Conservation (phyloP, 148 eudicot genomes). For the Rhododendron simsii region DNA sequence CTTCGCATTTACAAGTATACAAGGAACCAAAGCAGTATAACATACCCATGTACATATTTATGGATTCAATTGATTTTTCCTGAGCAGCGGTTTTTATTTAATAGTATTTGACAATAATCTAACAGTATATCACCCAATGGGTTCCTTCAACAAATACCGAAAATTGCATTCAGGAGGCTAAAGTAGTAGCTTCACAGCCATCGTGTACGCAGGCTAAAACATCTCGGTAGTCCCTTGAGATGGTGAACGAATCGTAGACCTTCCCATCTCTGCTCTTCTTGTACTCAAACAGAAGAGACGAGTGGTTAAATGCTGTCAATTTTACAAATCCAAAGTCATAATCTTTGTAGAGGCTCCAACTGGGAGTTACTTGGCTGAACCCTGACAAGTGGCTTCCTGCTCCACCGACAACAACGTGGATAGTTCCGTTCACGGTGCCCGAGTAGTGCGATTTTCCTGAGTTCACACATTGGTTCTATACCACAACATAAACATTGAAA, state of each 20-base stretch:
- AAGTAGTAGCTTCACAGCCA: conserved; percentile 53
- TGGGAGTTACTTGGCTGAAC: conserved; percentile 45
- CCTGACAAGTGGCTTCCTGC: conserved; percentile 71
- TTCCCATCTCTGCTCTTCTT: conserved; percentile 82
- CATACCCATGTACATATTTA: neutral
- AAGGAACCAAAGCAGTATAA: neutral
- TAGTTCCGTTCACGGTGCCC: conserved; percentile 75
- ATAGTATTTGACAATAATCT: no score
- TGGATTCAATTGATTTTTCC: neutral
- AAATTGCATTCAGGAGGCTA: conserved; percentile 29
- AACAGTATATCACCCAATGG: neutral
- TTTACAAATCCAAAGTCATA: conserved; percentile 72
- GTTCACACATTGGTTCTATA: conserved; percentile 66
- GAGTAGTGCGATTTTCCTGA: conserved; percentile 57
- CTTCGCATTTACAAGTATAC: neutral
- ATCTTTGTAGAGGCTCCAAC: conserved; percentile 70
- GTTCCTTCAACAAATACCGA: neutral
- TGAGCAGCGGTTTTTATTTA: neutral
- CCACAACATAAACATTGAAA: neutral
- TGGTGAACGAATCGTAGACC: conserved; percentile 77
- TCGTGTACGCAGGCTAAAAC: conserved; percentile 68
- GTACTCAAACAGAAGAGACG: conserved; percentile 77
- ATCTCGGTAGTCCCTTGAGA: conserved; percentile 78
- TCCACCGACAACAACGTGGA: conserved; percentile 79
- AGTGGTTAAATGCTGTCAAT: conserved; percentile 76